phyloP scores from a whole-genome alignment of 805 yeast genomes.

The Saturnispora galanensis region DNA sequence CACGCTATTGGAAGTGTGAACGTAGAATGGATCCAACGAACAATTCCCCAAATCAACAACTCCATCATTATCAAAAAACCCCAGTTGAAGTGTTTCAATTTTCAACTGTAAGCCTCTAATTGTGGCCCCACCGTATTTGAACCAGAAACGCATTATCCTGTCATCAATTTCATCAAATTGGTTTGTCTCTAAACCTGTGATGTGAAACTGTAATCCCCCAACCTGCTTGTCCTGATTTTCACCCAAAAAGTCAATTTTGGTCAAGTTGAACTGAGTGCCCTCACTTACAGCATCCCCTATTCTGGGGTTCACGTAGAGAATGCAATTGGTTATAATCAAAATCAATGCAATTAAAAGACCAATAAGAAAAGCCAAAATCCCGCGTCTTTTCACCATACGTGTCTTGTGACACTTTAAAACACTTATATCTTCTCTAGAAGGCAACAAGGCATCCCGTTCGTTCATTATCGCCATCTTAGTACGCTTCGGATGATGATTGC shows the following conservation, averaged over 20 bases:
- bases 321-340: background rate
- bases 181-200: constrained; percentile 24
- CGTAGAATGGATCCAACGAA: constrained; percentile 26
- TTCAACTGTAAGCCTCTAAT: constrained; percentile 23
- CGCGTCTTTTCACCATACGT: too few species aligned
- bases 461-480: too few species aligned
- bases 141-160: constrained; percentile 17
- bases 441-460: too few species aligned
- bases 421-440: too few species aligned
- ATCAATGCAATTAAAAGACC: background rate
- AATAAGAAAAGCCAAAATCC: background rate
- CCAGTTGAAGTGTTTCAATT: constrained; percentile 24
- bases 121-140: constrained; percentile 27
- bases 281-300: constrained; percentile 25
- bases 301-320: constrained; percentile 17
- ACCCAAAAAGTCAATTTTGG: constrained; percentile 24
- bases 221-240: constrained; percentile 13
- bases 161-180: constrained; percentile 26
- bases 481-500: too few species aligned
- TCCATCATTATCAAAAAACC: constrained; percentile 13
- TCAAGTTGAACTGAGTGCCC: constrained; percentile 25
- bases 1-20: constrained; percentile 23
- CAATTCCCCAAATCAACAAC: constrained; percentile 25
- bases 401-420: too few species aligned
- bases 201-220: constrained; percentile 26